Percentiles rank a stretch among this genome's conserved stretches.
These are phyloP conservation scores for Cystobasidium tubakii DNA, from an alignment of 768 basidiomycete species.

Conservation along the genomic window DNA sequence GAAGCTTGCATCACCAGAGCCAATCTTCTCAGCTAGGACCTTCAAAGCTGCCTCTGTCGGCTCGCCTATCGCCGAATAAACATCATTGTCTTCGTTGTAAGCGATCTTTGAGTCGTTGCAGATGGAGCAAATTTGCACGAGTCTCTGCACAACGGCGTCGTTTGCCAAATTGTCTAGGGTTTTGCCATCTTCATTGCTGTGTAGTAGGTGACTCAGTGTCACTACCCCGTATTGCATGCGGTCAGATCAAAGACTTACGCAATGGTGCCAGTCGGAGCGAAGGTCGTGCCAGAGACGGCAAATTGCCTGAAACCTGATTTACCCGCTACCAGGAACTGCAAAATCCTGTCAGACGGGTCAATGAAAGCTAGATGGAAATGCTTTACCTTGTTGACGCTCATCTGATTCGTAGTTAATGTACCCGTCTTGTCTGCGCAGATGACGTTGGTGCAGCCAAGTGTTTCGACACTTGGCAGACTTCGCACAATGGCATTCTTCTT, in stretches of 20 bases:
- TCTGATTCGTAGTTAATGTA: constrained; percentile 57
- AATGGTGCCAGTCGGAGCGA: constrained; percentile 74
- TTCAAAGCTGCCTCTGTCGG: constrained; percentile 96
- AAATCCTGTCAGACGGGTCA: background rate
- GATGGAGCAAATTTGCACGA: constrained; percentile 84
- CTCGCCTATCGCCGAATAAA: constrained; percentile 81
- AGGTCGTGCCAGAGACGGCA: constrained; percentile 84
- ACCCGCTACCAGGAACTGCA: constrained; percentile 70
- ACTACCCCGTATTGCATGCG: background rate
- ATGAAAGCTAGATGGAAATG: background rate
- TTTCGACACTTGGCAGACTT: constrained; percentile 93
- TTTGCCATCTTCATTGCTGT: constrained; percentile 37
- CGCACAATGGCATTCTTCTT: constrained; percentile 97
- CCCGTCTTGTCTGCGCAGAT: constrained; percentile 99
- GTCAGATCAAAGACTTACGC: constrained; percentile 44
- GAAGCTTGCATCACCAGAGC: constrained; percentile 58
- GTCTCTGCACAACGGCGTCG: constrained; percentile 49
- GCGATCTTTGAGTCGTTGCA: constrained; percentile 92
- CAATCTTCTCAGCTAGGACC: constrained; percentile 90
- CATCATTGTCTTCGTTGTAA: constrained; percentile 72
- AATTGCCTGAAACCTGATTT: constrained; percentile 60
- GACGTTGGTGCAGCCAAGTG: constrained; percentile 93
- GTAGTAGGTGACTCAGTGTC: constrained; percentile 47
- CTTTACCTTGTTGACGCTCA: constrained; percentile 69
- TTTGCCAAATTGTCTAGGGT: constrained; percentile 60